A percentile compares a stretch with the other conserved stretches of the same genome.
Evolutionary conservation across 805 yeast species (phyloP).

Genomic region (Wickerhamiella occidentalis): DNA sequence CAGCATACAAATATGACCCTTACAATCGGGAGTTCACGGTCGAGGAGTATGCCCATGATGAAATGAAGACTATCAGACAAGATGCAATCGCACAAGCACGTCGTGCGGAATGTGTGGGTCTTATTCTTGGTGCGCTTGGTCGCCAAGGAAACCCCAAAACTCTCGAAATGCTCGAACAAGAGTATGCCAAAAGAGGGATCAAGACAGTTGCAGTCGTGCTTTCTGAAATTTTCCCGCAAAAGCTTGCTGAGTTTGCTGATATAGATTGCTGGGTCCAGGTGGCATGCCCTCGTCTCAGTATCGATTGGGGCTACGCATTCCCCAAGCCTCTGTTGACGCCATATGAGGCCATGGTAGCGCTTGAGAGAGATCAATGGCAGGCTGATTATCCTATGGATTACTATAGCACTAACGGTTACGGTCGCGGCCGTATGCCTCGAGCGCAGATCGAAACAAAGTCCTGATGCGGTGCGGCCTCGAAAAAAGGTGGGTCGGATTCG

Average conservation of each 20-base stretch:
- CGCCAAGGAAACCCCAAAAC: conserved; percentile 87
- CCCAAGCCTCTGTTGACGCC: conserved; percentile 86
- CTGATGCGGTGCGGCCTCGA: no score
- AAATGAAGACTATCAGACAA: conserved; percentile 59
- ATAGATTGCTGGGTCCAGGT: conserved; percentile 94
- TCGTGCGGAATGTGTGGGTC: conserved; percentile 55
- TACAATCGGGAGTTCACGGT: conserved; percentile 82
- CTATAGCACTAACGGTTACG: conserved; percentile 80
- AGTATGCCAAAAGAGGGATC: conserved; percentile 43
- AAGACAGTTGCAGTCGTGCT: conserved; percentile 69
- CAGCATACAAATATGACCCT: conserved; percentile 92
- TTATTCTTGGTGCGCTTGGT: conserved; percentile 86
- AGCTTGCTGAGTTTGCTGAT: conserved; percentile 81
- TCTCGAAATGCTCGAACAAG: conserved; percentile 48
- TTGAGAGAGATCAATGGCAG: conserved; percentile 45
- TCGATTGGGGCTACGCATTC: conserved; percentile 98
- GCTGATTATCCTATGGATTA: conserved; percentile 90
- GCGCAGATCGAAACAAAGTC: no score
- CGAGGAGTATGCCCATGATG: conserved; percentile 78
- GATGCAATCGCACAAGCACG: conserved; percentile 60
- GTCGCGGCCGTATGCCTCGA: conserved; percentile 64
- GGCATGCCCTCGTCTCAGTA: conserved; percentile 91
- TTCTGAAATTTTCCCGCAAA: conserved; percentile 88
- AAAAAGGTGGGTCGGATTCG: no score
- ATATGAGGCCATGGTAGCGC: conserved; percentile 86